Conservation (phyloP, 2,329 filamentous ascomycete genomes). For the Monilinia aucupariae region DNA sequence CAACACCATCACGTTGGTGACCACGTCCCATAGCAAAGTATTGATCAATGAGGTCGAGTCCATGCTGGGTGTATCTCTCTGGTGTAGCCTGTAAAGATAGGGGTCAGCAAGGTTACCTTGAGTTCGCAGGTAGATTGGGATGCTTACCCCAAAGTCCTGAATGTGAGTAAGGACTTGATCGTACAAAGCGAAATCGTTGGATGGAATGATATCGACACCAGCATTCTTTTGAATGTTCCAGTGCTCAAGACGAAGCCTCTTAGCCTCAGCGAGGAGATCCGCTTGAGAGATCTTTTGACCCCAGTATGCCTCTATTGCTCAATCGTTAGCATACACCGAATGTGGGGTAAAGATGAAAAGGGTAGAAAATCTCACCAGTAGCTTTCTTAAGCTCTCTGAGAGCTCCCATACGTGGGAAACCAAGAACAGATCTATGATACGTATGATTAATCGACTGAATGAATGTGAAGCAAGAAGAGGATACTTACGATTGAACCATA, state of each 20-base stretch:
- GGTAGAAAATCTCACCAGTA: constrained; percentile 43
- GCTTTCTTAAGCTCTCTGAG: constrained; percentile 99
- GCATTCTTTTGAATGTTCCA: constrained; percentile 99
- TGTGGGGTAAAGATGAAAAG: constrained; percentile 11
- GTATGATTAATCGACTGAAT: constrained; percentile 19
- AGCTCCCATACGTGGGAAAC: constrained; percentile 98
- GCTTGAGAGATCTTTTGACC: constrained; percentile 87
- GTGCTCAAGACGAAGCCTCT: constrained; percentile 92
- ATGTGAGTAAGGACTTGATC: constrained; percentile 98
- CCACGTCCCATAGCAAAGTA: constrained; percentile 99
- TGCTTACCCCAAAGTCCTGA: constrained; percentile 87
- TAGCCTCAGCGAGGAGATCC: constrained; percentile 88
- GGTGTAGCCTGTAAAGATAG: constrained; percentile 63
- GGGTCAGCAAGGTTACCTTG: constrained; percentile 17
- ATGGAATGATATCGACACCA: constrained; percentile 94
- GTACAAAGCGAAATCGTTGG: constrained; percentile 99
- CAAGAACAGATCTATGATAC: constrained; percentile 62
- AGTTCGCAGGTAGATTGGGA: background rate
- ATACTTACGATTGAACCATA: constrained; percentile 56
- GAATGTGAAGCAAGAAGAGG: background rate
- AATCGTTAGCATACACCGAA: constrained; percentile 8
- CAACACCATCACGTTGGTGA: constrained; percentile 89
- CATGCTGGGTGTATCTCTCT: constrained; percentile 87
- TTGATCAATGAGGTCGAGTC: constrained; percentile 83
- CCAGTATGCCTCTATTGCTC: constrained; percentile 76